Conservation (phyloP, 1,284 basidiomycete genomes). For the Cryptococcus sp. region DNA sequence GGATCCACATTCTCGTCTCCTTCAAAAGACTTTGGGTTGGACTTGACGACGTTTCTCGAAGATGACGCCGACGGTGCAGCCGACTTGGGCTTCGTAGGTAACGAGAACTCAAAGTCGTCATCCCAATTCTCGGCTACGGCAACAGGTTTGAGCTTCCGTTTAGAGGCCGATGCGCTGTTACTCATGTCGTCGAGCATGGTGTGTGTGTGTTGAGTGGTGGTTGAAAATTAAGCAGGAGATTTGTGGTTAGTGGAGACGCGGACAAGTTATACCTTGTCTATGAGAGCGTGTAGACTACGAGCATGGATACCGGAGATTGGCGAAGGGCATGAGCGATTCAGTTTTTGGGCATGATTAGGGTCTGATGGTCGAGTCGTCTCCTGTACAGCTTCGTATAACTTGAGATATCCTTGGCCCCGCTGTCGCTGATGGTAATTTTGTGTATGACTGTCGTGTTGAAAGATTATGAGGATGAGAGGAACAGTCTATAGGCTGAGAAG, state of each 20-base stretch:
- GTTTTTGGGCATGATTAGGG: too few relatives aligned
- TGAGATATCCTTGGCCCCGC: too few relatives aligned
- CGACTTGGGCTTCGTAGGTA: conserved; percentile 12
- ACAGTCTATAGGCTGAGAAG: too few relatives aligned
- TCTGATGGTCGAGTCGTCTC: too few relatives aligned
- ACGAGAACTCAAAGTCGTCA: conserved; percentile 50
- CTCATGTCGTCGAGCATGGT: conserved; percentile 19
- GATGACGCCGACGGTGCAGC: neutral
- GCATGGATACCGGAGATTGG: too few relatives aligned
- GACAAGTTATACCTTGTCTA: too few relatives aligned
- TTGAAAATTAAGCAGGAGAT: neutral
- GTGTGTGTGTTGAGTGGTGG: neutral
- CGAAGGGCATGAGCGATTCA: too few relatives aligned
- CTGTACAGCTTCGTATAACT: too few relatives aligned
- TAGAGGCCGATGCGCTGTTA: conserved; percentile 8
- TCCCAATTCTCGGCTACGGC: conserved; percentile 49
- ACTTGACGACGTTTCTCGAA: conserved; percentile 4
- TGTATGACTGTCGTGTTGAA: too few relatives aligned
- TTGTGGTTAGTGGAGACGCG: neutral
- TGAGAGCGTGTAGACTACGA: too few relatives aligned
- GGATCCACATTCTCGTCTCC: conserved; percentile 3
- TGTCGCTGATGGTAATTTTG: too few relatives aligned
- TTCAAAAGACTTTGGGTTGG: neutral
- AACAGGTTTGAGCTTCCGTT: conserved; percentile 8
- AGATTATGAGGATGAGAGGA: too few relatives aligned